Evolutionary conservation across 2,329 filamentous ascomycete species (phyloP).

Genomic region (Trichoderma atroviride): DNA sequence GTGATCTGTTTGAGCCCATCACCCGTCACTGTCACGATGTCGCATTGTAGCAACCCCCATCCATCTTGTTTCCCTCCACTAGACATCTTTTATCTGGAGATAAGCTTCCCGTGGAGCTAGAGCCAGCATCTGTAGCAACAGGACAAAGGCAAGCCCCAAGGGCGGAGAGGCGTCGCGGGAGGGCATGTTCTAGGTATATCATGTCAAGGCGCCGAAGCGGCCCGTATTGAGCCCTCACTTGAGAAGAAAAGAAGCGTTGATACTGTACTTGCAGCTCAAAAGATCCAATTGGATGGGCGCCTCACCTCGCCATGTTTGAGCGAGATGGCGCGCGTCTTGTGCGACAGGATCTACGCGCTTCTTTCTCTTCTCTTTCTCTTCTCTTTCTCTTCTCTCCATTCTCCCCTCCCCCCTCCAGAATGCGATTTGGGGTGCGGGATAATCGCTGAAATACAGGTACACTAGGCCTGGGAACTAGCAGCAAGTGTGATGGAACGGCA

Average conservation of each 20-base stretch:
- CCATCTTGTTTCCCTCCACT: neutral
- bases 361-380: neutral
- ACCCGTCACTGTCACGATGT: slow-evolving; percentile 28
- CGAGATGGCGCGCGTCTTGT: neutral
- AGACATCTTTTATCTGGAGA: neutral
- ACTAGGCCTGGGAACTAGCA: neutral
- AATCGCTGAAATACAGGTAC: neutral
- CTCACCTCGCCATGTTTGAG: slow-evolving; percentile 7
- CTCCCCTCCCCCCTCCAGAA: neutral
- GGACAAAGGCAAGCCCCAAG: neutral
- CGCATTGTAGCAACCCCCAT: slow-evolving; percentile 22
- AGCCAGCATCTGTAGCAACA: slow-evolving; percentile 23
- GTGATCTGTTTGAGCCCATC: slow-evolving; percentile 20
- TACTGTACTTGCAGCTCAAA: neutral
- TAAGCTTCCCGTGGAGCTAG: slow-evolving; percentile 23
- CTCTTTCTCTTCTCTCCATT: neutral
- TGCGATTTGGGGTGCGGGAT: slow-evolving; percentile 18
- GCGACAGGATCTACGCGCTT: neutral
- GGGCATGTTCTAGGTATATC: slow-evolving; percentile 1
- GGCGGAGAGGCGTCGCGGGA: slow-evolving; percentile 7
- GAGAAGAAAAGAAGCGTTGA: neutral
- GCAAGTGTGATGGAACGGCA: slow-evolving; percentile 15
- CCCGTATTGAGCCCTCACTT: slow-evolving; percentile 15
- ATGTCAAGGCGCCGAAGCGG: slow-evolving; percentile 18
- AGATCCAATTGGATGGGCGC: slow-evolving; percentile 3